Conservation (phyloP, 2,329 filamentous ascomycete genomes). For the Fusarium compactum region DNA sequence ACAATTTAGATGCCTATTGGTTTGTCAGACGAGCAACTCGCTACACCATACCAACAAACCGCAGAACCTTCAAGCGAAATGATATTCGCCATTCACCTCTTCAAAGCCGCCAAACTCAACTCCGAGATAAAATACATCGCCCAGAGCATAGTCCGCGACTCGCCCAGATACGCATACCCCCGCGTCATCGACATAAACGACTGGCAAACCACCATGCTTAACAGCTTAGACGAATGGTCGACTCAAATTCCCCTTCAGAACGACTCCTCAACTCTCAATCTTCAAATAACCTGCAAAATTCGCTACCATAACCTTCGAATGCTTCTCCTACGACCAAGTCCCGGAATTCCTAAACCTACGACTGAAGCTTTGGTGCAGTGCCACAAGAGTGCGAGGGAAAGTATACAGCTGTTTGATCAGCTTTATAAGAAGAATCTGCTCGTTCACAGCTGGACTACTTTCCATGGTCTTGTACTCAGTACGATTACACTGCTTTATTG, state of each 20-base stretch:
- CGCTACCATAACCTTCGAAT: conserved; percentile 63
- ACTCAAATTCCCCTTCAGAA: conserved; percentile 50
- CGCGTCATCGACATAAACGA: conserved; percentile 57
- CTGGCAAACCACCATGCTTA: conserved; percentile 61
- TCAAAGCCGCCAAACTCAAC: conserved; percentile 61
- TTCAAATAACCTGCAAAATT: conserved; percentile 55
- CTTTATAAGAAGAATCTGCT: conserved; percentile 60
- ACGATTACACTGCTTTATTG: conserved; percentile 65
- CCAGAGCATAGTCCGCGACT: conserved; percentile 62
- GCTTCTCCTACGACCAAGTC: conserved; percentile 63
- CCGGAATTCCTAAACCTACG: conserved; percentile 62
- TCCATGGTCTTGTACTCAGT: conserved; percentile 62
- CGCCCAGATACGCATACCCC: conserved; percentile 63
- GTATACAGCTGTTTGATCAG: conserved; percentile 56
- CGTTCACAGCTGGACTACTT: conserved; percentile 61
- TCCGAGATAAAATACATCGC: conserved; percentile 70
- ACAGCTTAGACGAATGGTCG: conserved; percentile 57
- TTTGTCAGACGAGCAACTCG: conserved; percentile 41
- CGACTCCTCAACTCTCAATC: conserved; percentile 37
- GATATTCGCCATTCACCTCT: conserved; percentile 61
- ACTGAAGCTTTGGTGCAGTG: conserved; percentile 56
- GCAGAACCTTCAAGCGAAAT: conserved; percentile 41
- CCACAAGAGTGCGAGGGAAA: conserved; percentile 57
- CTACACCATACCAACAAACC: background rate
- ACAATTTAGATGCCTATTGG: conserved; percentile 48